phyloP scores from a whole-genome alignment of 2,329 filamentous ascomycete genomes.

The Clathrospora elynae region DNA sequence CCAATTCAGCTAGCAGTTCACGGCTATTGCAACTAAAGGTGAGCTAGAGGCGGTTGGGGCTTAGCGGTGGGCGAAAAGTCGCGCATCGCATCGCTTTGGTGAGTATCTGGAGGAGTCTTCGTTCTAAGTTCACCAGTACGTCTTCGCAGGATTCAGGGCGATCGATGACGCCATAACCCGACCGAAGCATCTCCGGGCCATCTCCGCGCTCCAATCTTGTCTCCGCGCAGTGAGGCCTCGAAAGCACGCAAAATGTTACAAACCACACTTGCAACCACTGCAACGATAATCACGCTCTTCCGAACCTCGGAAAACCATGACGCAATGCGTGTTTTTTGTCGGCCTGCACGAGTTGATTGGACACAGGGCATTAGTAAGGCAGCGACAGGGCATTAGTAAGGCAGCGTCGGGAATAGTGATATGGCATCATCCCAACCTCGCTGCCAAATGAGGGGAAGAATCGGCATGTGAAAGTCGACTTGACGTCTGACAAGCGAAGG shows the following conservation, averaged over 20 bases:
- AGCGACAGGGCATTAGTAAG: conserved; percentile 32
- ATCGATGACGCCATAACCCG: background rate
- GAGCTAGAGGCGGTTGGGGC: no score
- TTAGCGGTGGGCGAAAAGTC: no score
- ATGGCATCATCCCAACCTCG: conserved; percentile 43
- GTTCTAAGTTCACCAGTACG: no score
- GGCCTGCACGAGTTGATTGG: conserved; percentile 27
- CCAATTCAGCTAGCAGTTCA: no score
- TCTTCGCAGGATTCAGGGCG: no score
- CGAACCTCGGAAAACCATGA: conserved; percentile 16
- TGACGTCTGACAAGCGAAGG: conserved; percentile 3
- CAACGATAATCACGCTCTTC: background rate
- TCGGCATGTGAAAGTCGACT: conserved; percentile 15
- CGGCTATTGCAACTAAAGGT: no score
- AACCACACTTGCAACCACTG: conserved; percentile 4
- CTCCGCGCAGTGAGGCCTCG: background rate
- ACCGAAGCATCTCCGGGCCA: conserved; percentile 2
- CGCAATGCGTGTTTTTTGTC: conserved; percentile 38
- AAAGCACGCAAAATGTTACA: conserved; percentile 8
- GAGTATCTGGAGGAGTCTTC: no score
- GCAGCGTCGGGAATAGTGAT: conserved; percentile 34
- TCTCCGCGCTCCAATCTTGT: conserved; percentile 1
- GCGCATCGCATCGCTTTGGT: no score
- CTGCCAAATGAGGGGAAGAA: conserved; percentile 24
- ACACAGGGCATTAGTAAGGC: conserved; percentile 34